Evolutionary conservation across 108 stramenopile genomes (phyloP), one percentile per base, ranked within the genome.

Genomic region (Discostella pseudostelligera): DNA sequence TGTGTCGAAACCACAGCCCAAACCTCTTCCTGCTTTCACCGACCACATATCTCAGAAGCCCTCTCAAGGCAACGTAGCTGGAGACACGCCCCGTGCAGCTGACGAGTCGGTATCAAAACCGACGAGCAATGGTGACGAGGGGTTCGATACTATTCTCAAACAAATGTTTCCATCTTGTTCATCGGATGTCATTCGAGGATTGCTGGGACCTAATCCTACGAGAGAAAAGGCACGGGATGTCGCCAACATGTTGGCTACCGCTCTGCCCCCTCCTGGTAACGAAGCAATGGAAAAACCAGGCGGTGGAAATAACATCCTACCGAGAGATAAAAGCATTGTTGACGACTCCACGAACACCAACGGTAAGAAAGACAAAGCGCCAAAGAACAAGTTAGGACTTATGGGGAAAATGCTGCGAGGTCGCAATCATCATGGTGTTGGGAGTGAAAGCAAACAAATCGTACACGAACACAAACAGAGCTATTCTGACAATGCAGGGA

Each of bases 161-260:
- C 76, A 83, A 46, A 90, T 90, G 86, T 90, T 81, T 69, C 89
- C 89, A 0, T 67, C 68, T 54, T 84, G 59, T 35, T 71, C 81
- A 16, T 59, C 66, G 5, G 56, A 75, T 8, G 82, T 60, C 35
- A 62, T 90, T 39, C 58, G 69, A 50, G 60, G 69, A 43, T 59
- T 78, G 49, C 74, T 90, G 55, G 86, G 86, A 9, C 9, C 76
- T 10, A 70, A 86, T 57, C 83, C 86, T 4, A 59, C 71, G 26
- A 60, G 78, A 39, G 86, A 90, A 45, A 64, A 83, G 40, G 81
- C 87, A 1, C 72, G 76, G 24, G 63, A 56, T 16, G 54, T 90
- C 49, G 86, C 89, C 0, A 83, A 90, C 53, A 65, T 74, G 32
- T 59, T 87, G 61, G 73, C 86, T 12, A 37, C 44, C 7, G 64